Base-by-base conservation (phyloP, 2,329 filamentous ascomycete species). In the Alternaria tenuissima region DNA sequence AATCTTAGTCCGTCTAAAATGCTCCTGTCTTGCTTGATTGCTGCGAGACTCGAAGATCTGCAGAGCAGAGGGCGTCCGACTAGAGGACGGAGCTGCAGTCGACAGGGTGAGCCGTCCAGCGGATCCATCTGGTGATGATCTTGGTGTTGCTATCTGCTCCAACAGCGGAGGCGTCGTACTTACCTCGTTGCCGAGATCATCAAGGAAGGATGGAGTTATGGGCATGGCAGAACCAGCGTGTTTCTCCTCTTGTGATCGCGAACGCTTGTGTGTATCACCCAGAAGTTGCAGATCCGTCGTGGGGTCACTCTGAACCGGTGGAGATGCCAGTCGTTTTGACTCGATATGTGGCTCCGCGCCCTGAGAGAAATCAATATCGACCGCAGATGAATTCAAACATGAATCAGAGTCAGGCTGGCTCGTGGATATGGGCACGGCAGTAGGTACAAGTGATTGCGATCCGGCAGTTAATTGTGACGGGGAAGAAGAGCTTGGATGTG, bases 1-100 rank as follows among this genome's bases (percentile, higher is more conserved):
- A 12, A 57, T 55, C 14, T 38, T 52, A 4, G 48, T 26, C 24
- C 44, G 53, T 34, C 53, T 48, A 11, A 34, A 46, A 20, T 62
- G 61, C 14, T 52, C 7, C 5, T 18, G 44, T 32, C 26, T 38
- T 41, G 39, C 20, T 24, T 12, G 9, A 1, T 42, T 24, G 39
- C 39, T 24, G 3, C 12, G 39, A 20, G 18, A 41, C 42, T 55
- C 43, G 16, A 20, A 41, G 11, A 49, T n/a, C 5, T 49, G 46
- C 14, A 22, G 16, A 18, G 16, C 18, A 20, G 22, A 55, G 16
- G 32, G 11, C 42, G 32, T 12, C 12, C 16, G 34, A 8, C n/a
- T 22, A 32, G 43, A 47, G 11, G 24, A 4, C 16, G 24, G 18
- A 12, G 30, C 30, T 14, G n/a, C 24, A 4, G 11, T 41, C 2